Base-by-base conservation (phyloP, 176 grass and related monocot genomes). In the Secale cereale region DNA sequence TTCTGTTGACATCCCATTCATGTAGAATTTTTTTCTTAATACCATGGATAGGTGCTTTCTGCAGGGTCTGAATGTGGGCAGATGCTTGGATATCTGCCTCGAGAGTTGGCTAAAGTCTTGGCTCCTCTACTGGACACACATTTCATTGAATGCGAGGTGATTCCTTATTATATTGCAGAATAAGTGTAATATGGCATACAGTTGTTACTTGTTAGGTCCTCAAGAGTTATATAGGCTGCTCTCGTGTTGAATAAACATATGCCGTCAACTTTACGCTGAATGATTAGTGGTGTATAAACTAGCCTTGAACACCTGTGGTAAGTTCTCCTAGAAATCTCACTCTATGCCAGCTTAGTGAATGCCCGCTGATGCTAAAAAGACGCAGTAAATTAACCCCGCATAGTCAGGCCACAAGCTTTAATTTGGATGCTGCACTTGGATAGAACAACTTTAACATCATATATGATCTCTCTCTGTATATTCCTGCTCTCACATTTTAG, bases 51-150 rank as follows among this genome's bases (percentile, higher is more conserved):
- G 96, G 93, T 94, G 28, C 81, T 93, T 89, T 90, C 78, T 90
- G 72, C 83, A 78, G 91, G 32, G 26, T 92, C 73, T 84, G 89
- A 91, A 28, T 67, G 22, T 13, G 41, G 19, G 30, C 61, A 66
- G 82, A 89, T 82, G 40, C 89, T 98, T 85, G 96, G 96, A 74
- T 98, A 98, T 73, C 83, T 98, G 74, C 91, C 93, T 87, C 89
- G 89, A 59, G 93, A 98, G 54, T 63, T 95, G 27, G 89, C 93
- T 78, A 93, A 92, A 85, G 73, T 85, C 92, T 79, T 98, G 86
- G 81, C 93, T 87, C 96, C 96, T 89, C 65, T 94, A 78, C 65
- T 94, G 71, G 96, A 95, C 89, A 90, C 70, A 60, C 59, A 78
- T 25, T 83, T 48, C 43, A 79, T 91, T 83, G 85, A 95, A 71